A percentile compares a stretch with the other conserved stretches of the same genome.
Conservation (phyloP, 2,329 filamentous ascomycete species). For the Colletotrichum aenigma region DNA sequence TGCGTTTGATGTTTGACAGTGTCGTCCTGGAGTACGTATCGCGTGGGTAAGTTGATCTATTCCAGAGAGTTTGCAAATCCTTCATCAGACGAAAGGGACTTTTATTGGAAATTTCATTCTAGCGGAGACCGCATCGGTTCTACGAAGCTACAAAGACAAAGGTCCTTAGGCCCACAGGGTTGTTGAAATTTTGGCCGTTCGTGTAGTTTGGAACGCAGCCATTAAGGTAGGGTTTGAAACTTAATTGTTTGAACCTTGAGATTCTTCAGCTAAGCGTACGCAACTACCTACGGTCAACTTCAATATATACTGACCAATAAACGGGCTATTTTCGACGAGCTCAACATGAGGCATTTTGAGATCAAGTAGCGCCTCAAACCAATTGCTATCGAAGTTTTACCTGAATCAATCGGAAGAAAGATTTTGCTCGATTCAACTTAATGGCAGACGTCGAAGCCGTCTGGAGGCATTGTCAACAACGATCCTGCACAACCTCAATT, state of each 20-base stretch:
- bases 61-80: rapidly evolving
- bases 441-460: neutral
- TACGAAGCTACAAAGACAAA: too few relatives aligned
- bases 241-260: too few relatives aligned
- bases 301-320: too few relatives aligned
- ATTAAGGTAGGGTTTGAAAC: too few relatives aligned
- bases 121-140: neutral
- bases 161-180: too few relatives aligned
- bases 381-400: too few relatives aligned
- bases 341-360: rapidly evolving
- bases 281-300: too few relatives aligned
- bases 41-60: neutral
- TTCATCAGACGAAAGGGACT: rapidly evolving
- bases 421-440: neutral
- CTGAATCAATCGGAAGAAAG: rapidly evolving
- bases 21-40: neutral
- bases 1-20: neutral
- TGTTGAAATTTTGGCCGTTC: rapidly evolving
- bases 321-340: too few relatives aligned
- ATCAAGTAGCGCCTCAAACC: too few relatives aligned
- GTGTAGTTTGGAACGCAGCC: too few relatives aligned
- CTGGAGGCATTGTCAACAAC: rapidly evolving
- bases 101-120: rapidly evolving
- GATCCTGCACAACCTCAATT: neutral
- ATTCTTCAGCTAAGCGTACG: too few relatives aligned